Evolutionary conservation across 73 alveolate genomes (phyloP), one percentile per base, ranked within the genome.

Genomic region (Paramecium sonneborni): DNA sequence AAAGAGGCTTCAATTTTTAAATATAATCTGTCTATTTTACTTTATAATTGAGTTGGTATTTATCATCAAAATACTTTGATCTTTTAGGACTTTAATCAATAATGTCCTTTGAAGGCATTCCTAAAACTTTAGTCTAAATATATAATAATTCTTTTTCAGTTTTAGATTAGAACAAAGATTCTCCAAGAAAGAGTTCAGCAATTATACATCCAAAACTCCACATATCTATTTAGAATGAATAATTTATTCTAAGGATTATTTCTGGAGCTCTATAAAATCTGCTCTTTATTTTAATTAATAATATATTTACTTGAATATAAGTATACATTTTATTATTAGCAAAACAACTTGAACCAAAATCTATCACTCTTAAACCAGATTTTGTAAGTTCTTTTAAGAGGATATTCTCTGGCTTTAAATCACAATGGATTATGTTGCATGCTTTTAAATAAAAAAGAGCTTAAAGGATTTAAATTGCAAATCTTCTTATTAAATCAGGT

Each of bases 321-420:
- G 98, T 89, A 56, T 93, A 89, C 69, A 93, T 57, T 76, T 94
- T 96, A 72, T 93, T 94, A 41, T 94, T 94, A 21, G 52, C 85
- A 72, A 94, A 95, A 41, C 98, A 95, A 20, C 95, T 85, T 37
- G 97, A 93, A 34, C 98, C 98, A 92, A 96, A 95, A 92, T 93
- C 98, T 11, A 96, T 92, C 20, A 95, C 94, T 82, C 90, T 95
- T 20, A 95, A 92, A 43, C 95, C 98, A 32, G 97, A 79, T 21
- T 76, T 85, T 18, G 84, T 86, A 30, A 95, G 86, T 44, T 92
- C 92, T 62, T 92, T 95, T 91, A 95, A 86, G 52, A 98, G 95
- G 34, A 98, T 96, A 85, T 97, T 97, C 67, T 96, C 99, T 23
- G 99, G 99, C 46, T 97, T 96, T 85, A 96, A 76, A 79, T 98